A percentile compares a stretch with the other conserved stretches of the same genome.
Conservation (phyloP, 352 stramenopile genomes). For the Phytophthora uliginosa region DNA sequence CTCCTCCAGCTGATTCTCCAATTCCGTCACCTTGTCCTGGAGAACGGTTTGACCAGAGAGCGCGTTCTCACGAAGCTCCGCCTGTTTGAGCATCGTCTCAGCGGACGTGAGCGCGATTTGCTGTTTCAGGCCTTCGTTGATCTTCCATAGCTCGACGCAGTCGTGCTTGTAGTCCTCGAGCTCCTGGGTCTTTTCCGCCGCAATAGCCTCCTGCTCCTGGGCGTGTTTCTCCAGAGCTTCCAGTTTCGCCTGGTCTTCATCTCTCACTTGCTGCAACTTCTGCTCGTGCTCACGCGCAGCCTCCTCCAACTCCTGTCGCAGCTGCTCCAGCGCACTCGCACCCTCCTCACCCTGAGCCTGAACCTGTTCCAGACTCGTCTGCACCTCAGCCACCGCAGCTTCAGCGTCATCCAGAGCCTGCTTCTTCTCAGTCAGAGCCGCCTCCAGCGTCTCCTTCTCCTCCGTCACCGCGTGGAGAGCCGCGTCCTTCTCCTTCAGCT, state of each 20-base stretch:
- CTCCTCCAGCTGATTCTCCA: conserved; percentile 70
- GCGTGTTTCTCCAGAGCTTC: conserved; percentile 30
- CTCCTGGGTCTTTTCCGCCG: conserved; percentile 55
- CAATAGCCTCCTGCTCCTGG: conserved; percentile 36
- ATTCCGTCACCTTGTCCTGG: conserved; percentile 60
- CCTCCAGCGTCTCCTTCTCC: conserved; percentile 34
- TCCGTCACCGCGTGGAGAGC: conserved; percentile 23
- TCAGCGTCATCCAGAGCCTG: conserved; percentile 35
- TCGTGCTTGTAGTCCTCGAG: conserved; percentile 86
- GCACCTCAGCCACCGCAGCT: conserved; percentile 18
- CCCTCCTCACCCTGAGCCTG: conserved; percentile 32
- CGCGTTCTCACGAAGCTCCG: conserved; percentile 65
- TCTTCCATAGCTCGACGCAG: conserved; percentile 81
- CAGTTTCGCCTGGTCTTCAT: conserved; percentile 26
- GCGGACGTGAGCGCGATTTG: conserved; percentile 68
- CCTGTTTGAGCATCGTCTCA: conserved; percentile 68
- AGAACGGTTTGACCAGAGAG: conserved; percentile 61
- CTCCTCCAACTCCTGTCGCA: conserved; percentile 33
- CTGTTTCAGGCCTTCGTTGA: conserved; percentile 85
- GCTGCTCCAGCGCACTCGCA: conserved; percentile 20
- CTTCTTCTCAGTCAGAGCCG: conserved; percentile 45
- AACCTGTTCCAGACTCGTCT: conserved; percentile 37
- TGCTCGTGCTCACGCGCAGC: conserved; percentile 26
- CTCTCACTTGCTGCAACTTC: conserved; percentile 29
- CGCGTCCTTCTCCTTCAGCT: conserved; percentile 50